Percentiles rank a stretch among this genome's conserved stretches.
These are phyloP conservation scores for Euphorbia celastroides DNA, from an alignment of 441 rosid genomes.

Conservation along the genomic window DNA sequence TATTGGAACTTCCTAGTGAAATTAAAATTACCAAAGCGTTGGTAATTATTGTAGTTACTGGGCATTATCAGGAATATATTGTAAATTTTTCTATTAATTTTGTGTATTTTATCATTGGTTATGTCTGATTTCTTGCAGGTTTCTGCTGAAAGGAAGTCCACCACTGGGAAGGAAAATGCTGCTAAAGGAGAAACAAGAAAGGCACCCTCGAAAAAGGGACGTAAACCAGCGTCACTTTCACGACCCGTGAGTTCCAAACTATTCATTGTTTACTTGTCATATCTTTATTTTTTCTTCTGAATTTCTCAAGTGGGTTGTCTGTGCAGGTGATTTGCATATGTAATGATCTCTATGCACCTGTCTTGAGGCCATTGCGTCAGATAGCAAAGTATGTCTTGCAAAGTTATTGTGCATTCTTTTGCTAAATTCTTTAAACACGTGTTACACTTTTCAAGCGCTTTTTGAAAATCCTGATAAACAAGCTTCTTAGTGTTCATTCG, in stretches of 20 bases:
- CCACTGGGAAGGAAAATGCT: constrained; percentile 52
- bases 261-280: constrained; percentile 11
- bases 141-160: constrained; percentile 61
- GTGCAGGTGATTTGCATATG: constrained; percentile 89
- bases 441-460: not conserved
- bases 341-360: constrained; percentile 93
- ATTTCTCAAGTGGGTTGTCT: constrained; percentile 12
- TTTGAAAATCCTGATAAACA: not conserved
- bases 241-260: constrained; percentile 67
- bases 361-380: constrained; percentile 87
- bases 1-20: too few species aligned
- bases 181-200: constrained; percentile 43
- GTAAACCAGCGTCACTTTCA: constrained; percentile 50
- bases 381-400: constrained; percentile 77
- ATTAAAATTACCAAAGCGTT: too few species aligned
- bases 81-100: too few species aligned
- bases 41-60: not conserved
- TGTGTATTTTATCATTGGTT: constrained; percentile 1
- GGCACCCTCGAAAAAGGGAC: constrained; percentile 53
- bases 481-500: not conserved
- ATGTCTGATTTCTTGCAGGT: constrained; percentile 40
- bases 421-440: constrained; percentile 3
- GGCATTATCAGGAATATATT: not conserved
- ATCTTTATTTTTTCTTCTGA: not conserved
- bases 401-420: constrained; percentile 2